A percentile compares a stretch with the other conserved stretches of the same genome.
phyloP scores from a whole-genome alignment of 2,329 filamentous ascomycete genomes.

The Diaporthe helianthi region DNA sequence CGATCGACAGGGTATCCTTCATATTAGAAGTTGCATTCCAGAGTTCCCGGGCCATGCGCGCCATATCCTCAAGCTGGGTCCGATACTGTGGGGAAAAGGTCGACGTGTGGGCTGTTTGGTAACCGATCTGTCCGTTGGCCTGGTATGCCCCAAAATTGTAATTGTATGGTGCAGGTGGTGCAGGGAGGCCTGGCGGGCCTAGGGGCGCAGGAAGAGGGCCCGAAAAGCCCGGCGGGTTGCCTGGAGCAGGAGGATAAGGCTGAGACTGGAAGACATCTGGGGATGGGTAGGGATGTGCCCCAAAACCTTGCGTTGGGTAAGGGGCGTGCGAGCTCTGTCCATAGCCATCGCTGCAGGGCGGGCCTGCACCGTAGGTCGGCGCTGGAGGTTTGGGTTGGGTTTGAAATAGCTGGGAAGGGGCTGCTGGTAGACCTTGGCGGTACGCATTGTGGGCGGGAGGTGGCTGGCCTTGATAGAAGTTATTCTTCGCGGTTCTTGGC shows the following conservation, averaged over 20 bases:
- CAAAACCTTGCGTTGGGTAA: conserved; percentile 36
- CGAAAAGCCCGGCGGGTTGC: conserved; percentile 32
- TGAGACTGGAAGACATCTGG: conserved; percentile 35
- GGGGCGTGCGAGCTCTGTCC: conserved; percentile 39
- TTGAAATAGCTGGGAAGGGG: conserved; percentile 35
- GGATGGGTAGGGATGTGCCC: conserved; percentile 36
- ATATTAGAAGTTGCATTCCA: conserved; percentile 69
- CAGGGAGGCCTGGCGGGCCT: conserved; percentile 28
- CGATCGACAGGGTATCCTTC: conserved; percentile 65
- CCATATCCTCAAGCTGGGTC: conserved; percentile 59
- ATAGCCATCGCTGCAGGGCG: conserved; percentile 44
- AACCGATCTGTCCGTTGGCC: conserved; percentile 35
- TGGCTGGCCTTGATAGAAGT: conserved; percentile 31
- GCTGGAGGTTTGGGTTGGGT: conserved; percentile 38
- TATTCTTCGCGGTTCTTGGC: conserved; percentile 50
- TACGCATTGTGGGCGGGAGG: conserved; percentile 35
- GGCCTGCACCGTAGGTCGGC: conserved; percentile 43
- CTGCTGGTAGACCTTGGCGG: conserved; percentile 30
- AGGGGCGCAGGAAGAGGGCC: conserved; percentile 29
- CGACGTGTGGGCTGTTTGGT: conserved; percentile 38
- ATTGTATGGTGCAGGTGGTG: conserved; percentile 35
- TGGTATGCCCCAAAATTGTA: conserved; percentile 39
- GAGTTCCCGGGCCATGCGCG: conserved; percentile 62
- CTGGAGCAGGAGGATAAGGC: conserved; percentile 40
- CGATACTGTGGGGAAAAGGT: conserved; percentile 52